Evolutionary conservation across 352 stramenopile genomes (phyloP).

Genomic region (Peronospora tabacina): DNA sequence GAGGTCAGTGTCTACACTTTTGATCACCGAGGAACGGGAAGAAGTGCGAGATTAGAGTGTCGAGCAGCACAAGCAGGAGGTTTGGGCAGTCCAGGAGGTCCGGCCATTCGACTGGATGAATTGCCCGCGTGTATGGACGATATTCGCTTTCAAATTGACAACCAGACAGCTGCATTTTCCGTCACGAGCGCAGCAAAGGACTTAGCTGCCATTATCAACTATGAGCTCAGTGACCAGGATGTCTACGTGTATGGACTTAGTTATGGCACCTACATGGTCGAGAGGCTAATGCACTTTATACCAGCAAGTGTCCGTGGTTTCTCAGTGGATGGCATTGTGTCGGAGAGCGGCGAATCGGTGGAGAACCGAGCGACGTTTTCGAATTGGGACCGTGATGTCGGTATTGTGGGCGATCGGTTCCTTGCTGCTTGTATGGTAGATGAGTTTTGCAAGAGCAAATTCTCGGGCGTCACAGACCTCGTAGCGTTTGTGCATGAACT

Average conservation of each 20-base stretch:
- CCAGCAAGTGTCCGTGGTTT: constrained; percentile 42
- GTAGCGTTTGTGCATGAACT: constrained; percentile 40
- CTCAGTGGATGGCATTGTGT: constrained; percentile 59
- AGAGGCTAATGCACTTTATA: constrained; percentile 52
- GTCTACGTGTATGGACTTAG: constrained; percentile 70
- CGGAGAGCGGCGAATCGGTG: constrained; percentile 40
- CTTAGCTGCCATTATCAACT: constrained; percentile 44
- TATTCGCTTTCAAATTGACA: constrained; percentile 64
- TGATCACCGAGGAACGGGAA: constrained; percentile 55
- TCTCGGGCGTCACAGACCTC: constrained; percentile 44
- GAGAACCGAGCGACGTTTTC: constrained; percentile 64
- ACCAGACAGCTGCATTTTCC: constrained; percentile 58
- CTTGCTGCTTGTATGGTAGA: constrained; percentile 48
- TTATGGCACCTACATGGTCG: constrained; percentile 67
- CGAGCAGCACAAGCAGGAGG: constrained; percentile 41
- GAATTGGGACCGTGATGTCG: constrained; percentile 74
- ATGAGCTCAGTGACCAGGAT: constrained; percentile 39
- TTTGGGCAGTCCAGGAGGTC: constrained; percentile 42
- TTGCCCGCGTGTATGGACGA: constrained; percentile 63
- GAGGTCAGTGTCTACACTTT: constrained; percentile 61
- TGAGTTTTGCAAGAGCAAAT: constrained; percentile 56
- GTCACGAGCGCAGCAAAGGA: constrained; percentile 71
- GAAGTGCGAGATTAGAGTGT: constrained; percentile 51
- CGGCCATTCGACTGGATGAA: constrained; percentile 44
- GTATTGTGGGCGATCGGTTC: constrained; percentile 48